Evolutionary conservation across 257 asterid genomes (phyloP).

Genomic region (Thymus quinquecostatus): DNA sequence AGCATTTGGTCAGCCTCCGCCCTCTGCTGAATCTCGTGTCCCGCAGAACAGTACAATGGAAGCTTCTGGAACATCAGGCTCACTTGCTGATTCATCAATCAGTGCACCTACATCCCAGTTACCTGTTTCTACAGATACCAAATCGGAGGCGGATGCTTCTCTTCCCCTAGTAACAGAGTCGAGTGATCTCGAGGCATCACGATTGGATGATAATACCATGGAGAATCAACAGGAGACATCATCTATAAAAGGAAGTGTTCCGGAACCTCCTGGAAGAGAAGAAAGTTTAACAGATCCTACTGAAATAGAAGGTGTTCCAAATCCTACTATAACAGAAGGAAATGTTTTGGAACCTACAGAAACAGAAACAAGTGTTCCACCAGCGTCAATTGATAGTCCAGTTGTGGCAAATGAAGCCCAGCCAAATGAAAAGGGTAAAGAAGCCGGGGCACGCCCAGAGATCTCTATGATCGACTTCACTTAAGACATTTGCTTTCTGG

Average conservation of each 20-base stretch:
- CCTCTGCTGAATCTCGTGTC: conserved; percentile 27
- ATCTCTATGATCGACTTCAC: conserved; percentile 61
- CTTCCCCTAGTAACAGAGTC: conserved; percentile 37
- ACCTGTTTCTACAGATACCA: conserved; percentile 29
- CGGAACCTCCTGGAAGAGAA: too few relatives aligned
- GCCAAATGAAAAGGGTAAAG: conserved; percentile 39
- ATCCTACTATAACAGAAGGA: conserved; percentile 32
- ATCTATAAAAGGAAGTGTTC: not conserved
- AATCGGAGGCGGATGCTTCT: conserved; percentile 36
- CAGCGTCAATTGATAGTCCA: conserved; percentile 8
- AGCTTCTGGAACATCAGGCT: not conserved
- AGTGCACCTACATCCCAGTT: conserved; percentile 35
- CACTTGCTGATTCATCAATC: conserved; percentile 14
- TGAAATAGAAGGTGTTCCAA: conserved; percentile 27
- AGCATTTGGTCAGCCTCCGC: conserved; percentile 22
- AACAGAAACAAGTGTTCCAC: too few relatives aligned
- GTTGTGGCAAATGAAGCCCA: conserved; percentile 34
- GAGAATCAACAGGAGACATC: conserved; percentile 42
- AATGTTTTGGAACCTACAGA: conserved; percentile 18
- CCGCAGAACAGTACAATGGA: conserved; percentile 9
- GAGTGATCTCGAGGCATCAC: conserved; percentile 8
- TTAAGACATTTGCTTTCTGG: conserved; percentile 26
- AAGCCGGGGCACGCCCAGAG: conserved; percentile 36
- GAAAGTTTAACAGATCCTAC: too few relatives aligned
- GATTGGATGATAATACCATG: conserved; percentile 33